Conservation (phyloP, 768 basidiomycete species). For the Basidioascus undulatus region DNA sequence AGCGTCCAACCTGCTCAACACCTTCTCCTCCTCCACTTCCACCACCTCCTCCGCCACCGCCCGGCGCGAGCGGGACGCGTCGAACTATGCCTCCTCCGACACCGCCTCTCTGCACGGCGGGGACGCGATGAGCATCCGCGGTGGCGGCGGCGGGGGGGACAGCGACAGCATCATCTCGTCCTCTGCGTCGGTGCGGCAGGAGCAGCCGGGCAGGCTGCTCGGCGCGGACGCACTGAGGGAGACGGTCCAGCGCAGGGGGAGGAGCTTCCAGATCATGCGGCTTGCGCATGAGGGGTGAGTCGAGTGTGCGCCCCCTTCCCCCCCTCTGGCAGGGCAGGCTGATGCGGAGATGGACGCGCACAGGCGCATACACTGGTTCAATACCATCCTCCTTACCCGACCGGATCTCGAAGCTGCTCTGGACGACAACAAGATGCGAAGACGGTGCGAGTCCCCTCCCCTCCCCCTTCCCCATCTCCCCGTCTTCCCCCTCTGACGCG, state of each 20-base stretch:
- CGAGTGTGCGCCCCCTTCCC: too few species aligned
- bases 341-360: neutral
- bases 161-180: constrained; percentile 2
- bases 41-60: constrained; percentile 15
- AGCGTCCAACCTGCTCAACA: constrained; percentile 44
- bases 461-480: neutral
- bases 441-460: constrained; percentile 28
- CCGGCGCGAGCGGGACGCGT: constrained; percentile 45
- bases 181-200: neutral
- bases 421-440: constrained; percentile 51
- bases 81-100: too few species aligned
- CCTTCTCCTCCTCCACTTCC: neutral
- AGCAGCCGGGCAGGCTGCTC: too few species aligned
- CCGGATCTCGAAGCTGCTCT: constrained; percentile 50
- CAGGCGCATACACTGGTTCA: constrained; percentile 71
- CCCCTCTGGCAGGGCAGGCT: constrained; percentile 3
- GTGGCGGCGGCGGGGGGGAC: too few species aligned
- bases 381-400: constrained; percentile 55
- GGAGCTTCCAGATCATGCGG: constrained; percentile 60
- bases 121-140: too few species aligned
- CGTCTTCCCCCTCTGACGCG: too few species aligned
- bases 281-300: constrained; percentile 68
- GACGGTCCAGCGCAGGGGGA: constrained; percentile 56
- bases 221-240: constrained; percentile 43
- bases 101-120: too few species aligned